Evolutionary conservation across 495 filamentous ascomycete species (phyloP), one percentile per base, ranked within the genome.

Genomic region (Aspergillus mulundensis): DNA sequence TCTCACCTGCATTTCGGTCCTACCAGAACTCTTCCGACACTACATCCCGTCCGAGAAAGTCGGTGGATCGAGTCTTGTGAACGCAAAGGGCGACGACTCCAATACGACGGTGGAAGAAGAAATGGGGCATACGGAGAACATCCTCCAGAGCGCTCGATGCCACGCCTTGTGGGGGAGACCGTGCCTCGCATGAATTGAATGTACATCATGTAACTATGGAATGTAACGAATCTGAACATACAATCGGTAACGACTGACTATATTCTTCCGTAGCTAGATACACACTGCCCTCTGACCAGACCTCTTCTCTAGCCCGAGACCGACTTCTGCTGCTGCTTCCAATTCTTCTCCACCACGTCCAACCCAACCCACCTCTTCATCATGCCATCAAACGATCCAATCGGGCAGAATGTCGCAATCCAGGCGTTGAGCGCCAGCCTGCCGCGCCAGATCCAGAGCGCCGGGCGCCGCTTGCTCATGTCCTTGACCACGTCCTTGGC

Each of bases 21-120:
- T 64, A 12, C 62, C 62, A 4, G 62, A 64, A 36, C 43, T 64
- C 7, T 40, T 64, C n/a, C 62, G 53, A 36, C 62, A 64, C 25
- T 60, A 63, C 25, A 51, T 54, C 6, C 61, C 60, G 0, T 39
- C 44, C 5, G 32, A 20, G 28, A 34, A 40, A 10, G 50, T 50
- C 34, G 53, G 50, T 8, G 48, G 43, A 4, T 34, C 46, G 34
- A 63, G 63, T 25, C 15, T 56, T 14, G 65, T 58, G 3, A 48
- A 58, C 49, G 4, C 38, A 1, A 25, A 50, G 7, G 60, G 47
- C 15, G 44, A 57, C n/a, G 61, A 54, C 44, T 40, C 51, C 7
- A 51, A 52, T n/a, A 19, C 4, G 20, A 50, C 30, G 12, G 45
- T 59, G 18, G 61, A 59, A 25, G 42, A 20, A 16, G 57, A 57